phyloP scores from a whole-genome alignment of 1,284 basidiomycete species.

The Abortiporus biennis region DNA sequence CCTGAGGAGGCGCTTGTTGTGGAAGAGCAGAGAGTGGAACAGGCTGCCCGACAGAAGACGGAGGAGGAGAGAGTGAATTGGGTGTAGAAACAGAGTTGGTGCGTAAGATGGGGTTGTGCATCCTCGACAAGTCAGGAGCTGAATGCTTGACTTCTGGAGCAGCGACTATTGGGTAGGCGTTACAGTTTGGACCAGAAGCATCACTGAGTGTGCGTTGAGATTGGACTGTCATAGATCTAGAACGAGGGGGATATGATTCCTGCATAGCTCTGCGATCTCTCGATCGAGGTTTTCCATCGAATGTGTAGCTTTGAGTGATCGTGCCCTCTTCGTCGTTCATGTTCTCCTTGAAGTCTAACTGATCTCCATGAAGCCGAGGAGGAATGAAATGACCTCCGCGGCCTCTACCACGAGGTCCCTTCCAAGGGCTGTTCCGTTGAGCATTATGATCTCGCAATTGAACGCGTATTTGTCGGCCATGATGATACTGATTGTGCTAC shows the following conservation, averaged over 20 bases:
- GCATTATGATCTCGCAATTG: slow-evolving; percentile 36
- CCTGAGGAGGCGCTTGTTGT: slow-evolving; percentile 21
- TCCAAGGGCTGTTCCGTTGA: slow-evolving; percentile 19
- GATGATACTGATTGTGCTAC: slow-evolving; percentile 64
- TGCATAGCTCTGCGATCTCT: too few species aligned
- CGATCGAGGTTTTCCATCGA: too few species aligned
- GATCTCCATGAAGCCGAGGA: too few species aligned
- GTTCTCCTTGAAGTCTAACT: too few species aligned
- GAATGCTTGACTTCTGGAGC: background rate
- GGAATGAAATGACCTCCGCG: slow-evolving; percentile 12
- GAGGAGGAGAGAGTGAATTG: slow-evolving; percentile 11
- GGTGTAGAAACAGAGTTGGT: slow-evolving; percentile 7
- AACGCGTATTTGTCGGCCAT: slow-evolving; percentile 66
- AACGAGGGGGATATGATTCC: too few species aligned
- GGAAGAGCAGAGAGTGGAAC: slow-evolving; percentile 31
- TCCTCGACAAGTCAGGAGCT: too few species aligned
- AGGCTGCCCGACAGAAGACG: slow-evolving; percentile 15
- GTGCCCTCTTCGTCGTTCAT: too few species aligned
- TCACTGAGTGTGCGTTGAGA: too few species aligned
- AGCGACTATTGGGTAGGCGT: background rate
- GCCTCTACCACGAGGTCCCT: slow-evolving; percentile 14
- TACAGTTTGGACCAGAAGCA: too few species aligned
- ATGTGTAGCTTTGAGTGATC: too few species aligned
- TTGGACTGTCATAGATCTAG: too few species aligned
- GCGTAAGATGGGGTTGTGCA: too few species aligned